These are phyloP conservation scores for Botrytis deweyae DNA, from an alignment of 2,329 filamentous ascomycete genomes.

Conservation along the genomic window DNA sequence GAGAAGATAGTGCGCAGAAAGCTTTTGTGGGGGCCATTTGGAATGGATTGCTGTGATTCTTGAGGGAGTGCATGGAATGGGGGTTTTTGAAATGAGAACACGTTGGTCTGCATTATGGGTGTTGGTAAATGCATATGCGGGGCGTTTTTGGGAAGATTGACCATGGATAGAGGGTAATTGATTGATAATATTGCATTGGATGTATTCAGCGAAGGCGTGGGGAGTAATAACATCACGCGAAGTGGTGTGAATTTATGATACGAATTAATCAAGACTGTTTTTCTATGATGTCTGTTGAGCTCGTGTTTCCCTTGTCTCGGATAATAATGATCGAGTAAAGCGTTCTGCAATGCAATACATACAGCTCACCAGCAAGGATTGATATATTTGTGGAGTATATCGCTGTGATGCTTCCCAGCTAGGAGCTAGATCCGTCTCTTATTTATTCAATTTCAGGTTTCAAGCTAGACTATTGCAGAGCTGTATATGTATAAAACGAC, in stretches of 20 bases:
- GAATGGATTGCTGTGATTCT: constrained; percentile 3
- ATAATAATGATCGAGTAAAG: background rate
- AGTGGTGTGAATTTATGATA: background rate
- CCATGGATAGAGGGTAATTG: background rate
- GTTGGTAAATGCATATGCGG: background rate
- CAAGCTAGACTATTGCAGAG: background rate
- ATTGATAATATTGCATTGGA: background rate
- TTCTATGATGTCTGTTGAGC: background rate
- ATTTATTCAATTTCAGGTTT: background rate
- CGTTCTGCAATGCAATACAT: background rate
- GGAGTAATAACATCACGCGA: background rate
- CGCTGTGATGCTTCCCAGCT: background rate
- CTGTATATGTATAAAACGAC: background rate
- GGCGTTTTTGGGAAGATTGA: background rate
- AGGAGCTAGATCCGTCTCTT: background rate
- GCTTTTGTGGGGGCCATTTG: constrained; percentile 17
- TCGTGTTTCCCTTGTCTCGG: background rate
- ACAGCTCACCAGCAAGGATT: background rate
- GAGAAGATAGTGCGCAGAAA: constrained; percentile 17
- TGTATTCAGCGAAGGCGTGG: background rate
- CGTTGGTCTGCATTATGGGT: background rate
- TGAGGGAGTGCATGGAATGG: background rate
- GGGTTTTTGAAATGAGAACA: background rate
- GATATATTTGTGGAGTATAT: background rate
- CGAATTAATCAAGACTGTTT: background rate